These are phyloP conservation scores for Mixia osmundae DNA, from an alignment of 1,284 basidiomycete species.

Conservation along the genomic window DNA sequence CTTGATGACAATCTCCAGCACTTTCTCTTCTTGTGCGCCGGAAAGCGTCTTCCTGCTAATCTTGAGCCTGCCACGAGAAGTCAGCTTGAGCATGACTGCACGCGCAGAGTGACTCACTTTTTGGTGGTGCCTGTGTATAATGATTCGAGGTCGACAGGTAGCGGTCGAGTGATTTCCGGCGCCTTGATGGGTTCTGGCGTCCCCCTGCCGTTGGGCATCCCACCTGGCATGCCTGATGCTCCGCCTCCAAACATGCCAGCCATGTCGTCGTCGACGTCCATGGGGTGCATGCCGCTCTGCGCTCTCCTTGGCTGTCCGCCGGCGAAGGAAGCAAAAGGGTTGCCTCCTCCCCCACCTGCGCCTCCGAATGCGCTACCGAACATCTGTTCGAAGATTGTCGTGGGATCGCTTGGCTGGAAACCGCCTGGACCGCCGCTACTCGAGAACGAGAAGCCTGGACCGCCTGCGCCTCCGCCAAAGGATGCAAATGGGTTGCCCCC, in stretches of 20 bases:
- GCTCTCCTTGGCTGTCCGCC: slow-evolving; percentile 25
- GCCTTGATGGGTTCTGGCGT: too few species aligned
- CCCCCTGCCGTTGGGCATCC: too few species aligned
- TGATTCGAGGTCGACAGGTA: too few species aligned
- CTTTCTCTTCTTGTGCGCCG: slow-evolving; percentile 51
- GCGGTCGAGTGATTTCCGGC: too few species aligned
- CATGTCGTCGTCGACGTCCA: slow-evolving; percentile 48
- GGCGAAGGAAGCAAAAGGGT: slow-evolving; percentile 35
- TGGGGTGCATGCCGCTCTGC: slow-evolving; percentile 25
- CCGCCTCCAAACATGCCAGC: slow-evolving; percentile 1
- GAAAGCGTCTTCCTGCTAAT: slow-evolving; percentile 65
- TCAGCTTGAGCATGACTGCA: too few species aligned
- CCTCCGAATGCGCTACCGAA: slow-evolving; percentile 5
- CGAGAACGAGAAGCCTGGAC: too few species aligned
- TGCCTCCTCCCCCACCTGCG: slow-evolving; percentile 14
- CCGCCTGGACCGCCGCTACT: too few species aligned
- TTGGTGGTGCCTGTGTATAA: too few species aligned
- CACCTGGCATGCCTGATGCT: slow-evolving; percentile 31
- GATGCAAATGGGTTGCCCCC: slow-evolving; percentile 21
- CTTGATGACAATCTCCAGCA: slow-evolving; percentile 47
- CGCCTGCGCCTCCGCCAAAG: slow-evolving; percentile 27
- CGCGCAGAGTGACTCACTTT: too few species aligned
- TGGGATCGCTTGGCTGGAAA: too few species aligned
- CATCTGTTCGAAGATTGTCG: too few species aligned
- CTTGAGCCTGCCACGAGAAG: too few species aligned